Evolutionary conservation across 2,329 filamentous ascomycete genomes (phyloP).

Genomic region (Fonsecaea multimorphosa): DNA sequence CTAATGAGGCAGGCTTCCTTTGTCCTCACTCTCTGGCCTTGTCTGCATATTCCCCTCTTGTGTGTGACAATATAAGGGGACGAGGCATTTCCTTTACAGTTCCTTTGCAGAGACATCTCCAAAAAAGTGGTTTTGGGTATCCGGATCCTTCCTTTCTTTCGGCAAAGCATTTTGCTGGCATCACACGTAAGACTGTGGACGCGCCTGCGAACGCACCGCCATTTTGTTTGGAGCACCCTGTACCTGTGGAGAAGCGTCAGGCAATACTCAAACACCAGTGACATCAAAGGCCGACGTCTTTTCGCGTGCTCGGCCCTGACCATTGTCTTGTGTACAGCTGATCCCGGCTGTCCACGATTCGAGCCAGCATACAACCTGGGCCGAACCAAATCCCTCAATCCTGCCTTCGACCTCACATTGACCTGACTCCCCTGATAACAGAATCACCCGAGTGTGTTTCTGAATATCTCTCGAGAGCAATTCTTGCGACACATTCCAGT

Average conservation of each 20-base stretch:
- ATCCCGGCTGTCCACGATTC: conserved; percentile 13
- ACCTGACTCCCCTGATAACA: not conserved
- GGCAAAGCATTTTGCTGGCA: not conserved
- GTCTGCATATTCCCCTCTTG: conserved; percentile 6
- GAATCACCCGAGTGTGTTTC: not conserved
- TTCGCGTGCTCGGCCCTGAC: conserved; percentile 7
- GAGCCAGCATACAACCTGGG: conserved; percentile 8
- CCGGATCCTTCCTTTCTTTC: not conserved
- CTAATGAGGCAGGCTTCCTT: conserved; percentile 15
- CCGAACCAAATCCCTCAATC: conserved; percentile 5
- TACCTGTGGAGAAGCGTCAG: conserved; percentile 22
- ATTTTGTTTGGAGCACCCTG: not conserved
- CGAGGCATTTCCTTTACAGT: conserved; percentile 20
- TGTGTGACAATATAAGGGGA: conserved; percentile 18
- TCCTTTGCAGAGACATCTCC: not conserved
- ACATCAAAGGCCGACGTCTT: conserved; percentile 22
- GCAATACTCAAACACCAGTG: conserved; percentile 29
- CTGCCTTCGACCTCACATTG: not conserved
- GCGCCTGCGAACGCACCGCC: conserved; percentile 20
- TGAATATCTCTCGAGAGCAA: not conserved
- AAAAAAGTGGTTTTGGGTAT: not conserved
- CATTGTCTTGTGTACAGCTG: conserved; percentile 20
- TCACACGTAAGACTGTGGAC: conserved; percentile 31
- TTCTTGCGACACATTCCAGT: not conserved
- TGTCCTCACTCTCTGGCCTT: conserved; percentile 18